Evolutionary conservation across 768 basidiomycete species (phyloP).

Genomic region (Hebeloma cylindrosporum): DNA sequence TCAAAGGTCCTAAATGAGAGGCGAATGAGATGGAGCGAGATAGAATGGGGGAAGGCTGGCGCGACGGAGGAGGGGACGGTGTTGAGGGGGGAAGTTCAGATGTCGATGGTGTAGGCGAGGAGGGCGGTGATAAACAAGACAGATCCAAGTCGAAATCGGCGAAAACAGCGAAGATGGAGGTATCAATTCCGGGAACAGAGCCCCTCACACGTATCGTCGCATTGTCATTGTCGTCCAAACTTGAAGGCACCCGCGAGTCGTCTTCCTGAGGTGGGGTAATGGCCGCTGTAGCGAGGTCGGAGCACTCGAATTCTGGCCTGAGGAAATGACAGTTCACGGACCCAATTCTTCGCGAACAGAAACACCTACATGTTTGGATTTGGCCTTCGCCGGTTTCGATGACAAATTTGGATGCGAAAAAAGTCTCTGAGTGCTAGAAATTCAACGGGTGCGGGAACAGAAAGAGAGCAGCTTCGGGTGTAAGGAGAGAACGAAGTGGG

Average conservation of each 20-base stretch:
- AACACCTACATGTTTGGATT: constrained; percentile 12
- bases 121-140: constrained; percentile 40
- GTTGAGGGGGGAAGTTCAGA: constrained; percentile 30
- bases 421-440: constrained; percentile 11
- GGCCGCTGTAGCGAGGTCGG: constrained; percentile 26
- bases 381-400: constrained; percentile 7
- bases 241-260: constrained; percentile 13
- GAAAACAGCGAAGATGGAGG: constrained; percentile 41
- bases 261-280: constrained; percentile 25
- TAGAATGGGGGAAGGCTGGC: constrained; percentile 32
- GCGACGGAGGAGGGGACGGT: constrained; percentile 32
- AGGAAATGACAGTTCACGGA: constrained; percentile 6
- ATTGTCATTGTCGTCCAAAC: constrained; percentile 26
- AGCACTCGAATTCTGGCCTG: constrained; percentile 25
- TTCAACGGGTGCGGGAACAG: constrained; percentile 17
- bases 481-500: constrained; percentile 21
- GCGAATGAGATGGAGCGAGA: constrained; percentile 38
- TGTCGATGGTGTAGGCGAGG: constrained; percentile 40
- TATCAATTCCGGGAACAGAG: constrained; percentile 21
- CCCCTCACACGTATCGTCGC: constrained; percentile 21
- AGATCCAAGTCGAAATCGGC: constrained; percentile 48
- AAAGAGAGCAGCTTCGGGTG: constrained; percentile 16
- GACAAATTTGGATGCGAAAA: constrained; percentile 4
- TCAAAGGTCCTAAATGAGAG: constrained; percentile 26
- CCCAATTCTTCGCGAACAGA: not conserved